These are phyloP conservation scores for Trichoderma asperellum DNA, from an alignment of 2,329 filamentous ascomycete genomes.

Conservation along the genomic window DNA sequence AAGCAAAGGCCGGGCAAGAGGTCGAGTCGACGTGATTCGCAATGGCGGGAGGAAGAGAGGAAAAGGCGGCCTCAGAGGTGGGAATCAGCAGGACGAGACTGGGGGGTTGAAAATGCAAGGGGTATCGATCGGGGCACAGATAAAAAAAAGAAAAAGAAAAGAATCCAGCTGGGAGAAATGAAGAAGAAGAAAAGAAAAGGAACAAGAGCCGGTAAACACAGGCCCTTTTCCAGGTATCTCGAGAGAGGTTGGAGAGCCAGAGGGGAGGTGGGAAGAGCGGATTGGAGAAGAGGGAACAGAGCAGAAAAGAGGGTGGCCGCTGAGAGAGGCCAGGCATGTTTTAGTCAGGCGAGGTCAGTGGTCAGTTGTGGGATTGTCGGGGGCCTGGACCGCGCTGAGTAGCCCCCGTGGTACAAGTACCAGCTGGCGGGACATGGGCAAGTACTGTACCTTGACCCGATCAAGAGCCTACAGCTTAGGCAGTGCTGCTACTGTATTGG, in stretches of 20 bases:
- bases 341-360: constrained; percentile 31
- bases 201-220: constrained; percentile 30
- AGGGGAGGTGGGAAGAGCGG: constrained; percentile 32
- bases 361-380: constrained; percentile 22
- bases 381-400: constrained; percentile 22
- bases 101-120: constrained; percentile 33
- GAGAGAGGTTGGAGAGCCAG: constrained; percentile 16
- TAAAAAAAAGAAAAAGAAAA: constrained; percentile 30
- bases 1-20: constrained; percentile 22
- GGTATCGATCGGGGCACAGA: constrained; percentile 34
- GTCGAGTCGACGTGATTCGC: constrained; percentile 3
- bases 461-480: neutral
- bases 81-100: constrained; percentile 33
- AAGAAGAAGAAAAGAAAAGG: constrained; percentile 33
- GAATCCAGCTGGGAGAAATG: constrained; percentile 33
- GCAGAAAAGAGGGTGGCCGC: constrained; percentile 32
- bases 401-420: neutral
- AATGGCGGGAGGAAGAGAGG: constrained; percentile 29
- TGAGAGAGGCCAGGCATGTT: constrained; percentile 37
- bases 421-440: neutral
- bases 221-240: constrained; percentile 30
- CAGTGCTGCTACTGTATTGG: neutral
- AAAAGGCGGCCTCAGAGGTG: constrained; percentile 36
- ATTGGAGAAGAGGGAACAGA: constrained; percentile 27
- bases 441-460: neutral